Evolutionary conservation across 257 asterid species (phyloP), one percentile per base, ranked within the genome.

Genomic region (Solanum pimpinellifolium): DNA sequence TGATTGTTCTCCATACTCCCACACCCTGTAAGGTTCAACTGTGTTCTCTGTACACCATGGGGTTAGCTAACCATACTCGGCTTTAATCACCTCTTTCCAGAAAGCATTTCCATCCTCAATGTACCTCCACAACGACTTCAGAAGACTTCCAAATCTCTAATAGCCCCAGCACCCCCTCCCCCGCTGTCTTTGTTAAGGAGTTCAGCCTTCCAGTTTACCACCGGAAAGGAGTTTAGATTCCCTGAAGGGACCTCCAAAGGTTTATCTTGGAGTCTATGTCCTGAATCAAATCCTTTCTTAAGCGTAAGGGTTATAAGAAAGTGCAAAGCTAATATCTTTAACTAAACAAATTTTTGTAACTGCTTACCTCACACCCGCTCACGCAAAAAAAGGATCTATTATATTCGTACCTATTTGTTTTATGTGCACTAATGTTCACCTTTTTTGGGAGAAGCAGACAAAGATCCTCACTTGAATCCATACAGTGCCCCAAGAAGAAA

Each of bases 401-500:
- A 2, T 27, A 27, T 27, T 27, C 29, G 29, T 27, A 27, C 29
- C 29, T 27, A 1, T 1, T 27, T 27, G 29, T 27, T 27, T 27
- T 27, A 27, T 27, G 29, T 27, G 29, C 29, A 27, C 29, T 27
- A 27, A 27, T 2, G 29, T 27, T 27, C 29, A 27, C 29, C 29
- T 27, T 27, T 27, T 27, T 27, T 27, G 29, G 29, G 1, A 27
- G 29, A 27, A 27, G 29, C 29, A 27, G 29, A 27, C 29, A 27
- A 27, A 27, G 29, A 27, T 27, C 29, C 29, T 27, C 29, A 27
- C 29, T 27, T 27, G 29, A 27, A 27, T 27, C 29, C 29, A 27
- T 27, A 27, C 29, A 27, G 29, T 27, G 90, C 91, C 20, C 62
- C 77, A 12, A 93, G 78, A 88, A 90, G 66, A 76, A 93, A 85